Evolutionary conservation across 345 rosid species (phyloP).

Genomic region (Moricandia arvensis): DNA sequence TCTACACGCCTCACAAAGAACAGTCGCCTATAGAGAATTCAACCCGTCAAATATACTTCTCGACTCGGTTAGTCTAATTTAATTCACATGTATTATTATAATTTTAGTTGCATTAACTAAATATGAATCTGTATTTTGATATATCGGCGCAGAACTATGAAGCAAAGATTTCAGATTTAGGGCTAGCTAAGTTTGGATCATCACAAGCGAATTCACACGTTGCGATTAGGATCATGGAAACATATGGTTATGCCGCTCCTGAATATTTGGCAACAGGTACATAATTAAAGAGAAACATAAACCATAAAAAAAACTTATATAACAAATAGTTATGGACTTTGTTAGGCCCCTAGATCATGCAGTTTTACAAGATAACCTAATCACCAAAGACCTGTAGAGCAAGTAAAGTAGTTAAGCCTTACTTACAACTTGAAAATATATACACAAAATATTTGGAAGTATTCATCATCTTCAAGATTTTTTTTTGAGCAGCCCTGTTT

Average conservation of each 20-base stretch:
- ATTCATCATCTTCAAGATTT: neutral
- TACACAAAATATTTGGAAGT: neutral
- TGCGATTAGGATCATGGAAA: slow-evolving; percentile 67
- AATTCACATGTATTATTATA: neutral
- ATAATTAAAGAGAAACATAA: neutral
- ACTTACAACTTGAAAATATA: neutral
- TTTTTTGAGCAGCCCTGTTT: neutral
- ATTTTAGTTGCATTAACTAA: neutral
- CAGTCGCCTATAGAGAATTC: slow-evolving; percentile 80
- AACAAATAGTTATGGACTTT: neutral
- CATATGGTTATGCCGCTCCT: slow-evolving; percentile 55
- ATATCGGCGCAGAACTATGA: slow-evolving; percentile 45
- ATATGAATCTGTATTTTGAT: neutral
- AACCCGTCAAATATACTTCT: slow-evolving; percentile 81
- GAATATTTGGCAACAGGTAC: slow-evolving; percentile 69
- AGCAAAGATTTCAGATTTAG: slow-evolving; percentile 66
- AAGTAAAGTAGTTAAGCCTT: no score
- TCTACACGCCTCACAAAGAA: slow-evolving; percentile 64
- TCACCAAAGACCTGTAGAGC: no score
- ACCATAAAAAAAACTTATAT: neutral
- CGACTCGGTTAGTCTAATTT: slow-evolving; percentile 54
- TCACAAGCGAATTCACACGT: slow-evolving; percentile 57
- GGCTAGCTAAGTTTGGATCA: slow-evolving; percentile 67
- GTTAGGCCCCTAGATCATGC: no score
- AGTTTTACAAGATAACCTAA: no score